Base-by-base conservation (phyloP, 192 early-diverging fungal genomes). In the Podila epigama region DNA sequence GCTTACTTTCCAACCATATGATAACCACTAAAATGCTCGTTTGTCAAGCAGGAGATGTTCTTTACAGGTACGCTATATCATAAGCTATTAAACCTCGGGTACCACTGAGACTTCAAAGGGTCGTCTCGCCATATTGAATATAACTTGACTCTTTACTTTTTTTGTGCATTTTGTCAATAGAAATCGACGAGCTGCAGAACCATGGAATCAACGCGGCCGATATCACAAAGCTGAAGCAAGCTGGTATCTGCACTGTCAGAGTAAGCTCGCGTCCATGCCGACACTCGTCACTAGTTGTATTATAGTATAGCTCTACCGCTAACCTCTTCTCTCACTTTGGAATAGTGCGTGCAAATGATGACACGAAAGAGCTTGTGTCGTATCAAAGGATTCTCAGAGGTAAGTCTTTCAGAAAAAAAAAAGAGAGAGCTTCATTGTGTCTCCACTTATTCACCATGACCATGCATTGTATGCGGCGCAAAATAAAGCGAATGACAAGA, bases 381-480 rank as follows among this genome's bases (percentile, higher is more conserved):
- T 34, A 90, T 93, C 80, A 94, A 94, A 75, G 93, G 94, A 2
- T 80, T 95, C 35, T 92, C 91, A 33, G 94, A 95, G 66, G 73
- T 68, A 36, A 28, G 52, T 8, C 18, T 20, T 28, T 28, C 62
- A 64, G n/a, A n/a, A n/a, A n/a, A n/a, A n/a, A n/a, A n/a, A n/a
- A n/a, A n/a, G n/a, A n/a, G n/a, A n/a, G n/a, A n/a, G n/a, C n/a
- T n/a, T n/a, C n/a, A n/a, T n/a, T n/a, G n/a, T n/a, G n/a, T n/a
- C n/a, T n/a, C n/a, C n/a, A n/a, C n/a, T n/a, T n/a, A n/a, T n/a
- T n/a, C n/a, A n/a, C n/a, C n/a, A n/a, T n/a, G n/a, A n/a, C n/a
- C n/a, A n/a, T n/a, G n/a, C n/a, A n/a, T n/a, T n/a, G n/a, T n/a
- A n/a, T n/a, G n/a, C n/a, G n/a, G n/a, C n/a, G n/a, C n/a, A n/a